A percentile compares a stretch with the other conserved stretches of the same genome.
These are phyloP conservation scores for Populus tremula DNA, from an alignment of 345 rosid species.

Conservation along the genomic window DNA sequence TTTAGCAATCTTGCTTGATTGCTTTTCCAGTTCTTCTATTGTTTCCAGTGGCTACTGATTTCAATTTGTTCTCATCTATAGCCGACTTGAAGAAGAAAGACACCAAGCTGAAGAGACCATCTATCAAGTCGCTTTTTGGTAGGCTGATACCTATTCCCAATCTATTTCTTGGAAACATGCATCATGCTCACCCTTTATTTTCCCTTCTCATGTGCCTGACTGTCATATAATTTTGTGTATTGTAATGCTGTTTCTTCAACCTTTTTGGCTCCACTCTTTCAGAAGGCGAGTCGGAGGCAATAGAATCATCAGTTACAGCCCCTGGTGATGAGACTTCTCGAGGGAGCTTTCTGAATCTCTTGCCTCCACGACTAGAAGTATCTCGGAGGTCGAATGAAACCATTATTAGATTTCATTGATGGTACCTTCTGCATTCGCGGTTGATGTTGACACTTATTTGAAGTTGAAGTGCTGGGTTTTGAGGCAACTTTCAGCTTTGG, in stretches of 20 bases:
- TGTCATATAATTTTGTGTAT: neutral
- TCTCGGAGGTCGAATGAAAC: slow-evolving; percentile 20
- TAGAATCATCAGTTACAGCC: slow-evolving; percentile 41
- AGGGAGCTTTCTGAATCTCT: slow-evolving; percentile 51
- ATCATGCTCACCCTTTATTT: neutral
- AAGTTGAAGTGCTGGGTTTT: slow-evolving; percentile 8
- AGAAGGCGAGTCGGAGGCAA: slow-evolving; percentile 54
- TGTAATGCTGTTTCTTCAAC: neutral
- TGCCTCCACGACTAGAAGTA: slow-evolving; percentile 39
- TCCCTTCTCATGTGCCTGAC: neutral
- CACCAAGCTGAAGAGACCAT: slow-evolving; percentile 61
- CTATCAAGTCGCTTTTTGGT: slow-evolving; percentile 82
- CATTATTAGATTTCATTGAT: slow-evolving; percentile 1
- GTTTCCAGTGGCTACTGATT: neutral
- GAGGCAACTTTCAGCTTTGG: slow-evolving; percentile 10
- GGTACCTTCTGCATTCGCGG: neutral
- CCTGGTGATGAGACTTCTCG: slow-evolving; percentile 27
- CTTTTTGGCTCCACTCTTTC: slow-evolving; percentile 8
- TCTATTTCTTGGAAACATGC: neutral
- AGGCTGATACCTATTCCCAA: slow-evolving; percentile 16
- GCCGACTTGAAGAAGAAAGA: slow-evolving; percentile 80
- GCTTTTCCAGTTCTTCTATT: neutral
- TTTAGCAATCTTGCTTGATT: neutral
- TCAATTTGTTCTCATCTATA: slow-evolving; percentile 20
- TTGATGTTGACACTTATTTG: neutral